Evolutionary conservation across 768 basidiomycete species (phyloP).

Genomic region (Serendipita sp.): DNA sequence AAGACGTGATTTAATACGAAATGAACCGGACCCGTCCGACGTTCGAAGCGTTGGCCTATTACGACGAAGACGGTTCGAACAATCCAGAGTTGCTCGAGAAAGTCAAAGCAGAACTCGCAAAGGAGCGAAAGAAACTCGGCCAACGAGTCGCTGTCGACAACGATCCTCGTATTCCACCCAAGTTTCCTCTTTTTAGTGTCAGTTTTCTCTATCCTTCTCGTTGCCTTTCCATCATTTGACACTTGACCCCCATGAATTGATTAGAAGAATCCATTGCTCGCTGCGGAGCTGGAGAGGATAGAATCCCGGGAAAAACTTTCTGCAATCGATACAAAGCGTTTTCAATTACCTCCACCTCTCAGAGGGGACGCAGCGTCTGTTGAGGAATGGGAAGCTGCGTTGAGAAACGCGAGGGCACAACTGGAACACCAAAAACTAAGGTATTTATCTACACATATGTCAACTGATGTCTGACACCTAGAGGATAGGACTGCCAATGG

Average conservation of each 20-base stretch:
- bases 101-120: constrained; percentile 60
- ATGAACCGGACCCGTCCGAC: constrained; percentile 20
- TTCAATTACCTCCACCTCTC: constrained; percentile 55
- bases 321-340: constrained; percentile 53
- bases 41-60: constrained; percentile 84
- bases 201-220: constrained; percentile 18
- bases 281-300: constrained; percentile 60
- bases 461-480: not conserved
- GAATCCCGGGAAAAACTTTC: constrained; percentile 48
- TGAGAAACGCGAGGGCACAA: constrained; percentile 65
- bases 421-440: constrained; percentile 72
- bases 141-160: constrained; percentile 21
- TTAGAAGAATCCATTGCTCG: constrained; percentile 52
- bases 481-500: constrained; percentile 62
- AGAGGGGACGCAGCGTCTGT: constrained; percentile 41
- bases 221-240: not conserved
- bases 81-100: constrained; percentile 54
- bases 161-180: constrained; percentile 57
- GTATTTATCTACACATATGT: constrained; percentile 21
- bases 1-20: no score
- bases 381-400: constrained; percentile 57
- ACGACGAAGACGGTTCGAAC: constrained; percentile 79
- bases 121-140: constrained; percentile 38
- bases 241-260: not conserved
- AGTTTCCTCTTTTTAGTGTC: constrained; percentile 52